Conservation (phyloP, 805 yeast genomes). For the Hanseniaspora lachancei region DNA sequence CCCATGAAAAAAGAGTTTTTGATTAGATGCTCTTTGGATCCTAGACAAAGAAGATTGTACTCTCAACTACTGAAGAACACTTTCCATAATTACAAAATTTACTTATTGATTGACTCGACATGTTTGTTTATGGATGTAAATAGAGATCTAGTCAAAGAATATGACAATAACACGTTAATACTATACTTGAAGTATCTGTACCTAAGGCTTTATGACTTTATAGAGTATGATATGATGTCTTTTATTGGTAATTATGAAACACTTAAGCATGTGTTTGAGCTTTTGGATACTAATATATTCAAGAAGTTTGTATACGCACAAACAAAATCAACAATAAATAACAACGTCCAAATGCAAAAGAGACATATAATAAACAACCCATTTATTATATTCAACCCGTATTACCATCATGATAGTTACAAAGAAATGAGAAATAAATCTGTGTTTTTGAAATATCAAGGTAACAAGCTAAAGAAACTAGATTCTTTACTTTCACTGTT, state of each 20-base stretch:
- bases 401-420: conserved; percentile 33
- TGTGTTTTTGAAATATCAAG: conserved; percentile 42
- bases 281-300: conserved; percentile 22
- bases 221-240: conserved; percentile 33
- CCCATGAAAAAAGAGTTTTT: conserved; percentile 88
- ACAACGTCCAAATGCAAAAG: conserved; percentile 69
- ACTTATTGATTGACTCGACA: conserved; percentile 36
- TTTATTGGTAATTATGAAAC: conserved; percentile 19
- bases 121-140: conserved; percentile 40
- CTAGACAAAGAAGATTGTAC: conserved; percentile 53
- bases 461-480: conserved; percentile 53
- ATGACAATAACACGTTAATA: neutral
- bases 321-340: conserved; percentile 40
- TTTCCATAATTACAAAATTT: conserved; percentile 32
- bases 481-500: conserved; percentile 43
- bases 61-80: conserved; percentile 26
- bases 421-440: conserved; percentile 26
- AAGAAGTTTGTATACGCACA: conserved; percentile 29
- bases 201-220: conserved; percentile 19
- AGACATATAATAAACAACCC: conserved; percentile 80
- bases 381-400: conserved; percentile 70
- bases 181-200: conserved; percentile 14
- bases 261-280: conserved; percentile 12
- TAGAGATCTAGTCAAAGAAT: conserved; percentile 20
- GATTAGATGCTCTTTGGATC: conserved; percentile 56